Evolutionary conservation across 2,329 filamentous ascomycete species (phyloP).

Genomic region (Epichloe uncinata): DNA sequence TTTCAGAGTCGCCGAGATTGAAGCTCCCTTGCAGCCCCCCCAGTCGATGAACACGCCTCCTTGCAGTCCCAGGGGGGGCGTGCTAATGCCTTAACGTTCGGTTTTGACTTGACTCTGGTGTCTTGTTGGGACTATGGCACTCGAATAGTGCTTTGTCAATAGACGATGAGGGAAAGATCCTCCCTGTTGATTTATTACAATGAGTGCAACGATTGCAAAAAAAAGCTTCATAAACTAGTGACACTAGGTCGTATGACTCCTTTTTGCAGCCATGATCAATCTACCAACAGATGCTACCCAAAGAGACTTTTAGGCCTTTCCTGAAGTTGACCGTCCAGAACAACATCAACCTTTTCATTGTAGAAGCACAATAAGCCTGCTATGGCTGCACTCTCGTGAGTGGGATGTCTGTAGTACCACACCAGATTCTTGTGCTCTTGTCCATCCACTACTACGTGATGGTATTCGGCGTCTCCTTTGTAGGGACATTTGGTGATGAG

Average conservation of each 20-base stretch:
- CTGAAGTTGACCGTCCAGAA: conserved; percentile 32
- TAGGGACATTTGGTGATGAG: conserved; percentile 50
- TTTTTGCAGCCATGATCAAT: background rate
- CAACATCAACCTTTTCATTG: conserved; percentile 54
- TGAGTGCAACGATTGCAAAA: background rate
- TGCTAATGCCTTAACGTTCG: too few species aligned
- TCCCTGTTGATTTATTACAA: too few species aligned
- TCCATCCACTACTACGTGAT: conserved; percentile 35
- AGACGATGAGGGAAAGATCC: too few species aligned
- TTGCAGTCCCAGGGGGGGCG: too few species aligned
- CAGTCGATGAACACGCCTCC: too few species aligned
- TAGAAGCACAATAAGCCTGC: conserved; percentile 50
- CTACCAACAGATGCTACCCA: background rate
- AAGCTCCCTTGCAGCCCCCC: too few species aligned
- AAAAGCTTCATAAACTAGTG: background rate
- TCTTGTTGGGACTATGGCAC: too few species aligned
- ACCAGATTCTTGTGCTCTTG: conserved; percentile 35
- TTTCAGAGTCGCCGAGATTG: too few species aligned
- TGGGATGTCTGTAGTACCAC: conserved; percentile 50
- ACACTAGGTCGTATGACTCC: background rate
- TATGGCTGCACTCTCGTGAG: conserved; percentile 39
- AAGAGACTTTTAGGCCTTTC: conserved; percentile 4
- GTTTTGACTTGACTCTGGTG: too few species aligned
- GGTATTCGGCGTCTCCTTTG: conserved; percentile 53
- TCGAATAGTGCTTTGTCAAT: too few species aligned